Evolutionary conservation across 1,139 yeast genomes (phyloP), one percentile per base, ranked within the genome.

Genomic region (Insectozyma bohioensis): DNA sequence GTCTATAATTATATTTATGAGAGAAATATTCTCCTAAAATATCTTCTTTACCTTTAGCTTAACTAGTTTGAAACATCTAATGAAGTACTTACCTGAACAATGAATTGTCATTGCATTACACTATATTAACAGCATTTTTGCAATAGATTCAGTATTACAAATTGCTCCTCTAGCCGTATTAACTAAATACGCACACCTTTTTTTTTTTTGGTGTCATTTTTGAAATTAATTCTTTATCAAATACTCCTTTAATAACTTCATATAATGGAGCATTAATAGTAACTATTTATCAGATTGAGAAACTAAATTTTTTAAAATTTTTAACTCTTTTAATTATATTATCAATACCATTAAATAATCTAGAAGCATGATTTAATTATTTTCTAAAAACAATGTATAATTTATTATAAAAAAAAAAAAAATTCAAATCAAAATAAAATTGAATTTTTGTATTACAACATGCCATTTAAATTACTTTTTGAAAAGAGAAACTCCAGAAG

Each of bases 101-200:
- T 85, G 95, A 20, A 92, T 90, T 33, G 87, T 81, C 92, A 85
- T 82, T 40, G 92, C 92, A 51, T 85, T 85, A 46, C 92, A 92
- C 94, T 25, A 78, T 63, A 35, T 70, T 55, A 31, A 84, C 72
- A 1, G 92, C 92, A 11, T 70, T n/a, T n/a, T 90, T 0, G 88
- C 88, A 40, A 84, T 85, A 47, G 78, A 94, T 46, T 84, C 71
- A 31, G 78, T 81, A 36, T 71, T 78, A 56, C 84, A 74, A 44
- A 84, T 82, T 33, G 90, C 92, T 41, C 94, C 94, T 56, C 95
- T 75, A 12, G 95, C 94, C 33, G 94, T 85, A 67, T 85, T 84
- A 39, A 85, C 86, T 43, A 84, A 67, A 70, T 83, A 77, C 11
- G 94, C 75, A n/a, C n/a, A 31, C 90, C 90, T 51, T 74, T 75